Base-by-base conservation (phyloP, 495 filamentous ascomycete species). In the Daldinia caldariorum region DNA sequence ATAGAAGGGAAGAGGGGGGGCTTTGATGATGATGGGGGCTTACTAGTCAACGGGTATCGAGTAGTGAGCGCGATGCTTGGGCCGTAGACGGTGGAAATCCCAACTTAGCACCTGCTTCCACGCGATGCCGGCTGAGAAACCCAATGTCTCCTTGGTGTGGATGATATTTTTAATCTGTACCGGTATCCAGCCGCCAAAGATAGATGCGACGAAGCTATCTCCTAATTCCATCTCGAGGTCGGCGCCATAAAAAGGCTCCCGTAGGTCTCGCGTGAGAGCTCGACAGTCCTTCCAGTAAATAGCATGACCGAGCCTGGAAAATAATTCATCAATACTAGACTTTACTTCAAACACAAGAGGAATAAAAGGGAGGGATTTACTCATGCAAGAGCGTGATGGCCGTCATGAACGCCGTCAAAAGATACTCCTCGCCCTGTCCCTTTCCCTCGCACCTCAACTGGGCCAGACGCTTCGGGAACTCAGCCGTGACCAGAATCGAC, bases 201-300 rank as follows among this genome's bases (percentile, higher is more conserved):
- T 70, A 39, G 71, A 71, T 9, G 78, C 73, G 12, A 80, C 63
- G 56, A 80, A 80, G 64, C 75, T 79, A 41, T 82, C 78, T 22
- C 79, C 80, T 12, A 82, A 72, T 59, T 82, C 80, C 79, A 80
- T 82, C 53, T 82, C 75, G 4, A 82, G 67, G 39, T 80, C 79
- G 4, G 63, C 71, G 16, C 79, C 80, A 58, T 79, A 82, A 62
- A 74, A 82, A 0, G 80, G 80, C 56, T 82, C 80, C 5, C 65
- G 74, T 39, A 82, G 63, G 18, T 71, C 66, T 20, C 61, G 55
- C 39, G 75, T 79, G 10, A 77, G 58, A 14, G 79, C 72, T 2
- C 80, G 75, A 8, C 73, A 65, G 56, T 82, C 76, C 58, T 71
- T 71, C 80, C 80, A 80, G 72, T 82, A 82, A 29, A 77, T 63